phyloP scores from a whole-genome alignment of 495 filamentous ascomycete species.

The Cercophora samala region DNA sequence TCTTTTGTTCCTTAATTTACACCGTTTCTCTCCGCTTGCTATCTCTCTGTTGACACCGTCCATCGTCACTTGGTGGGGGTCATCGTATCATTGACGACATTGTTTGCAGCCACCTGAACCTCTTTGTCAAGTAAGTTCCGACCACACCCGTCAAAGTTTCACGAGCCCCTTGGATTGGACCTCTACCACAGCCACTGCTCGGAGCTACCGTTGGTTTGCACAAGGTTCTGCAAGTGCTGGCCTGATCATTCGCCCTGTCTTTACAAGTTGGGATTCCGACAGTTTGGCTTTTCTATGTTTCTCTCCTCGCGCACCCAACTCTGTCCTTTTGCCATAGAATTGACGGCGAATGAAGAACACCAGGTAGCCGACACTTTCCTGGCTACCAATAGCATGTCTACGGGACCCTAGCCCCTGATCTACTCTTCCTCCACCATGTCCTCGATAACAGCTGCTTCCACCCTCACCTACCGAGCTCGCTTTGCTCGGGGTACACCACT shows the following conservation, averaged over 20 bases:
- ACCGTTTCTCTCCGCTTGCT: background rate
- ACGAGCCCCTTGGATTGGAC: background rate
- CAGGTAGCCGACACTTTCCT: conserved; percentile 17
- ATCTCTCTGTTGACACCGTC: background rate
- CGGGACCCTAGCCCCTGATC: background rate
- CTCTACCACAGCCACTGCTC: background rate
- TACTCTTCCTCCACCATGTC: conserved; percentile 29
- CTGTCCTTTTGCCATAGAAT: background rate
- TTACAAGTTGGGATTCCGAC: background rate
- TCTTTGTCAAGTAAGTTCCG: conserved; percentile 27
- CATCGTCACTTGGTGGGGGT: background rate
- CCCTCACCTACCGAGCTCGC: conserved; percentile 33
- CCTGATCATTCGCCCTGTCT: background rate
- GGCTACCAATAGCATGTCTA: conserved; percentile 20
- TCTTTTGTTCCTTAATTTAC: background rate
- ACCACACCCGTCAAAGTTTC: conserved; percentile 18
- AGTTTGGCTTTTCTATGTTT: background rate
- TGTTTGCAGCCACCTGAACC: conserved; percentile 5
- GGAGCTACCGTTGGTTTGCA: too few species aligned
- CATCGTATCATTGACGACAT: conserved; percentile 12
- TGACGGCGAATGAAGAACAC: conserved; percentile 19
- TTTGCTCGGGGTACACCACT: conserved; percentile 21
- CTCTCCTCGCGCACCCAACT: background rate
- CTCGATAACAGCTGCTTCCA: conserved; percentile 32
- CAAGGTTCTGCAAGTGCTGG: background rate